Conservation (phyloP, 768 basidiomycete genomes). For the Grammothele lineata region DNA sequence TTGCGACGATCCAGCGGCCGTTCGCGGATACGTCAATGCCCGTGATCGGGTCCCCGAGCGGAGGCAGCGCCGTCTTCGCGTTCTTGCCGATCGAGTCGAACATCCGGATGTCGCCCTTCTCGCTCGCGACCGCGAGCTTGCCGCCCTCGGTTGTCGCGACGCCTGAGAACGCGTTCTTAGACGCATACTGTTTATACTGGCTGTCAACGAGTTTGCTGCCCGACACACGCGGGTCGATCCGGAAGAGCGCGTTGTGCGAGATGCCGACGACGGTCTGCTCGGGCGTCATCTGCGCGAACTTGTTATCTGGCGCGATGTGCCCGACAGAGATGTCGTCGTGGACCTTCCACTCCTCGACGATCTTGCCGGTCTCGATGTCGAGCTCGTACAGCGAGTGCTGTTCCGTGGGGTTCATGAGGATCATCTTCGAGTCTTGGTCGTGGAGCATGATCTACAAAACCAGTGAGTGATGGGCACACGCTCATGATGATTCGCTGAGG, state of each 20-base stretch:
- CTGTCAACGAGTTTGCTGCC: slow-evolving; percentile 92
- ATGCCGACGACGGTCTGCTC: slow-evolving; percentile 92
- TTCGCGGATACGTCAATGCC: slow-evolving; percentile 93
- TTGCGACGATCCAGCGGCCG: slow-evolving; percentile 94
- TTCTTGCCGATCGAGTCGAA: slow-evolving; percentile 98
- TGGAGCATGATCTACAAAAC: slow-evolving; percentile 84
- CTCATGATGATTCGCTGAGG: slow-evolving; percentile 6
- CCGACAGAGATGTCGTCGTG: slow-evolving; percentile 82
- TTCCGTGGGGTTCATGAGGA: slow-evolving; percentile 80
- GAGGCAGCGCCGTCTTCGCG: slow-evolving; percentile 95
- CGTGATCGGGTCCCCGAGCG: slow-evolving; percentile 90
- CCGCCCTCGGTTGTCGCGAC: slow-evolving; percentile 85
- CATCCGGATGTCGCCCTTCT: slow-evolving; percentile 94
- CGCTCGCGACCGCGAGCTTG: slow-evolving; percentile 88
- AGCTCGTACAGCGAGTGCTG: slow-evolving; percentile 82
- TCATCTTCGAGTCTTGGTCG: slow-evolving; percentile 94
- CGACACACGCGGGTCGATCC: slow-evolving; percentile 91
- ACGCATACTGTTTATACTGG: slow-evolving; percentile 93
- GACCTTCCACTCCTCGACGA: slow-evolving; percentile 99
- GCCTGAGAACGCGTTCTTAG: slow-evolving; percentile 94
- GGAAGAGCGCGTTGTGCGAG: slow-evolving; percentile 94
- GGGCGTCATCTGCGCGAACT: slow-evolving; percentile 89
- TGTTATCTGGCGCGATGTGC: slow-evolving; percentile 88
- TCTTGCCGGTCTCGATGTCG: slow-evolving; percentile 92
- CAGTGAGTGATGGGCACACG: neutral